Percentiles rank a stretch among this genome's conserved stretches.
phyloP scores from a whole-genome alignment of 345 rosid species.

The Eucalyptus pumila region DNA sequence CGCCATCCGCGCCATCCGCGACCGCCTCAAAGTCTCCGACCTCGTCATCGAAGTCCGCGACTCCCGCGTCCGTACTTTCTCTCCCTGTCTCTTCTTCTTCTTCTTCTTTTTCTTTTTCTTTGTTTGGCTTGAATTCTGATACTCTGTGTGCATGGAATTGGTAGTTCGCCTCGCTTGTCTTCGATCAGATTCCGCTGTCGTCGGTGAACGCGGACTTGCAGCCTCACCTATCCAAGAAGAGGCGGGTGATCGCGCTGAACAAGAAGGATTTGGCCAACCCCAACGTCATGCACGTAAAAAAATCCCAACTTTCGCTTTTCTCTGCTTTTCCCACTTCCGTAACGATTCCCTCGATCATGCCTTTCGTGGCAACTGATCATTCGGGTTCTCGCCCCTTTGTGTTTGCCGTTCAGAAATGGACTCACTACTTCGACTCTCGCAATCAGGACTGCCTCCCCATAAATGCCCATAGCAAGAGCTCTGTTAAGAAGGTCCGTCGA shows the following conservation, averaged over 20 bases:
- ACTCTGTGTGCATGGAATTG: background rate
- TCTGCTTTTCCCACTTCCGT: background rate
- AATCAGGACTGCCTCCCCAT: constrained; percentile 67
- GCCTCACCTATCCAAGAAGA: constrained; percentile 60
- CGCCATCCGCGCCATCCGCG: constrained; percentile 46
- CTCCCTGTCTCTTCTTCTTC: no score
- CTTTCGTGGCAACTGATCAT: background rate
- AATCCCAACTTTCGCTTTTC: background rate
- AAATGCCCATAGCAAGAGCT: constrained; percentile 72
- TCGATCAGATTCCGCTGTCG: constrained; percentile 72
- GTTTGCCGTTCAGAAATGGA: constrained; percentile 62
- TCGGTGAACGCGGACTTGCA: constrained; percentile 76
- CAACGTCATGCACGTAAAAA: constrained; percentile 51
- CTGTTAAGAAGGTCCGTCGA: constrained; percentile 69
- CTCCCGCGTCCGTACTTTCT: constrained; percentile 43
- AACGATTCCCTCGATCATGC: background rate
- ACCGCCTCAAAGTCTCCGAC: constrained; percentile 87
- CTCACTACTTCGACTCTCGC: constrained; percentile 48
- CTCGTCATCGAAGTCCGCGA: constrained; percentile 97
- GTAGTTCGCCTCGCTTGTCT: background rate
- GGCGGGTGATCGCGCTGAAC: constrained; percentile 77
- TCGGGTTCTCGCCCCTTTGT: background rate
- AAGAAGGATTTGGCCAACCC: constrained; percentile 91
- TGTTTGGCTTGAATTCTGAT: background rate
- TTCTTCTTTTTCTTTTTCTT: background rate